Percentiles rank a stretch among this genome's conserved stretches.
phyloP scores from a whole-genome alignment of 805 yeast species.

The Grigorovia yakushimaensis region DNA sequence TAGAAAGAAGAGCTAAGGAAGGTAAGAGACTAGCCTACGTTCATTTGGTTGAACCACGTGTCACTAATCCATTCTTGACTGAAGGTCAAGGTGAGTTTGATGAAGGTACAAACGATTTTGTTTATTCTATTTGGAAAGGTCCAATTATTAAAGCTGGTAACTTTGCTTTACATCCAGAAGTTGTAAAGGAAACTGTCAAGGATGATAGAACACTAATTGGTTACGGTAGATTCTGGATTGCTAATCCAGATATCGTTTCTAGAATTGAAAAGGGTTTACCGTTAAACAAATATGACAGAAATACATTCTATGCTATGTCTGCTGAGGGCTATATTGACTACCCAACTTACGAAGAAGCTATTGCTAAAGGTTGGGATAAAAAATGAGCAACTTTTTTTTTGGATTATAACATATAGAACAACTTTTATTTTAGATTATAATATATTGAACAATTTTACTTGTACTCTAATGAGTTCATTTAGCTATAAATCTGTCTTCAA shows the following conservation, averaged over 20 bases:
- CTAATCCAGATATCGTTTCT: constrained; percentile 48
- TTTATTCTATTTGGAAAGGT: constrained; percentile 37
- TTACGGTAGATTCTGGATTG: constrained; percentile 39
- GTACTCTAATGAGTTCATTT: no score
- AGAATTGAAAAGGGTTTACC: constrained; percentile 34
- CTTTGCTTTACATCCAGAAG: constrained; percentile 20
- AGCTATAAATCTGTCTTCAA: no score
- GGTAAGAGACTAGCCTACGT: constrained; percentile 35
- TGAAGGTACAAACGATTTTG: constrained; percentile 30
- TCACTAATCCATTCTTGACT: constrained; percentile 16
- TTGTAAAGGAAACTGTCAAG: constrained; percentile 22
- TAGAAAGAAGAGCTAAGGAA: constrained; percentile 31
- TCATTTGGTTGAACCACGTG: constrained; percentile 31
- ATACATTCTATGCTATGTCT: constrained; percentile 35
- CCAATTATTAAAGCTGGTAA: constrained; percentile 34
- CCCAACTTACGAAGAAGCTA: constrained; percentile 28
- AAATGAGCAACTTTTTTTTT: neutral
- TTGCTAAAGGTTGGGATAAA: constrained; percentile 10
- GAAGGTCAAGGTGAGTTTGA: constrained; percentile 23
- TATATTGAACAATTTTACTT: no score
- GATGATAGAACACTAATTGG: constrained; percentile 36
- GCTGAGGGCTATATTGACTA: constrained; percentile 37
- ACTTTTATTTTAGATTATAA: no score
- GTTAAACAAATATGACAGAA: constrained; percentile 38
- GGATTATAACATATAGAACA: no score